phyloP scores from a whole-genome alignment of 495 filamentous ascomycete species.

The Coniosporium apollinis region DNA sequence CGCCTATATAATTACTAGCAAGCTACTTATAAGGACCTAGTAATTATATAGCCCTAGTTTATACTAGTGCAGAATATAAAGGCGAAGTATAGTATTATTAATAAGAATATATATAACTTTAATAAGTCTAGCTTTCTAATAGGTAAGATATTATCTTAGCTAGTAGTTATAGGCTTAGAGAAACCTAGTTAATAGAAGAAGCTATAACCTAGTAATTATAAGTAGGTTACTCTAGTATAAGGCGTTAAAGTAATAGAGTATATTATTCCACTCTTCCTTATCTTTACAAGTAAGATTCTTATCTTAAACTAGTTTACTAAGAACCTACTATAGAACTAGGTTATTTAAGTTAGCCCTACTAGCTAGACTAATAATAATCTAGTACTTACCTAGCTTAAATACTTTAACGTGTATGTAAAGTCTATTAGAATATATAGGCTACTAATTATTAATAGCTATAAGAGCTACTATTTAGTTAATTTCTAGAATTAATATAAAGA shows the following conservation, averaged over 20 bases:
- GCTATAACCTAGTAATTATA: not conserved
- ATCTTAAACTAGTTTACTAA: not conserved
- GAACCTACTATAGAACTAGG: not conserved
- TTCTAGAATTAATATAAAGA: too few species aligned
- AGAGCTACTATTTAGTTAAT: too few species aligned
- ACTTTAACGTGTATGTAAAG: not conserved
- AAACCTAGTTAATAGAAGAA: not conserved
- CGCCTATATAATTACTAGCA: conserved; percentile 20
- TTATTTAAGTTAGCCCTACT: not conserved
- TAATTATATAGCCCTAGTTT: conserved; percentile 22
- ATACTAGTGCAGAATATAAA: conserved; percentile 17
- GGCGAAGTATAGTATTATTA: conserved; percentile 22
- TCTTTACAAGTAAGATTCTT: conserved; percentile 1
- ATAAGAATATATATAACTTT: conserved; percentile 31
- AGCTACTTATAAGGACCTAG: conserved; percentile 23
- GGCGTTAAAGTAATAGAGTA: conserved; percentile 1
- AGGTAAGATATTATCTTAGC: too few species aligned
- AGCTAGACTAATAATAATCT: not conserved
- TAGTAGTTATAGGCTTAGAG: conserved; percentile 1
- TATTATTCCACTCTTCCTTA: conserved; percentile 1
- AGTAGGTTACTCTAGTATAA: conserved; percentile 3
- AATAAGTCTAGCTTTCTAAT: conserved; percentile 27
- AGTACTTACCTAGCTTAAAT: not conserved
- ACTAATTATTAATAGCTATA: not conserved
- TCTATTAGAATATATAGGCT: not conserved